Evolutionary conservation across 345 rosid species (phyloP), one percentile per base, ranked within the genome.

Genomic region (Firmiana major): DNA sequence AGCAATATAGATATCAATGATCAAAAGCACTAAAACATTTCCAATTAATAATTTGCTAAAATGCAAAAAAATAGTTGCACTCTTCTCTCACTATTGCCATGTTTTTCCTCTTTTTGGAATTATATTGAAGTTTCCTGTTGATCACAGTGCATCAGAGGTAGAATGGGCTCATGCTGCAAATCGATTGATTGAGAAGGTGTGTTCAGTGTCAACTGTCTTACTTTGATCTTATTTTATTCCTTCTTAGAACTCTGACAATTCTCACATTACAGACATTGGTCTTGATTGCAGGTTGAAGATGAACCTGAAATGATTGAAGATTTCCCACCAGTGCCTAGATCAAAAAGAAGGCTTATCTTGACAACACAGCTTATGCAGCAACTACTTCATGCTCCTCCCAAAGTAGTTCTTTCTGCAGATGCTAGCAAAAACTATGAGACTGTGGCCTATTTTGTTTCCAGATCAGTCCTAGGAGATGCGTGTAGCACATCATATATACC

Each of bases 351-450:
- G 84, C 88, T 91, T 77, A 74, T 90, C 70, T 75, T 89, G 86
- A 88, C 98, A 26, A 82, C 91, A 42, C 97, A 93, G 72, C 93
- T 96, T 75, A 87, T 91, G 89, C 99, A 96, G 88, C 90, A 89
- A 62, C 78, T 92, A 45, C 81, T 89, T 79, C 55, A 49, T 55
- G 87, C 93, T 38, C 90, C 97, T 76, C 82, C 85, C 21, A 76
- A 78, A 58, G 81, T 87, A 49, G 83, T 91, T 75, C 84, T 94
- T 65, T 81, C 84, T 80, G 83, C 84, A 68, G 86, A 84, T 80
- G 88, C 92, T 78, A 76, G 76, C 43, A 64, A 89, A 63, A 83
- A 87, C 64, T 85, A 80, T 53, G 97, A 93, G 80, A 86, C 72
- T 77, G 84, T 88, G 79, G 84, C 78, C 8, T 89, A 87, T 78